These are phyloP conservation scores for Mesembryanthemum crystallinum DNA, from an alignment of 148 eudicot genomes.

Conservation along the genomic window DNA sequence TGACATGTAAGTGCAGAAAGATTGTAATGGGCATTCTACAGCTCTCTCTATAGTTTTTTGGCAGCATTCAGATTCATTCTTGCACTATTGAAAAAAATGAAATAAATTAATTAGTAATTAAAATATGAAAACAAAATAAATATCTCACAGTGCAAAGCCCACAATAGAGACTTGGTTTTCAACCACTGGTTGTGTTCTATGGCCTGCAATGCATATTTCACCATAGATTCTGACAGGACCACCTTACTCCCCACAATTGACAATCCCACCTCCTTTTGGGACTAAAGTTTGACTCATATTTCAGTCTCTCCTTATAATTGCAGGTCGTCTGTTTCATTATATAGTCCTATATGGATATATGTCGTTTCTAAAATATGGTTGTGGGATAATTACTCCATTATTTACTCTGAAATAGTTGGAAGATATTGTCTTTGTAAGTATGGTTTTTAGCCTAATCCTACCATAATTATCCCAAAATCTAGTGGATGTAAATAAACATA, in stretches of 20 bases:
- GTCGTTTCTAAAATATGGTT: no score
- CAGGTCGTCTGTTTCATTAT: slow-evolving; percentile 10
- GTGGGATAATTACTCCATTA: no score
- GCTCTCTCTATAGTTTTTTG: slow-evolving; percentile 10
- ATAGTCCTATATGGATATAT: neutral
- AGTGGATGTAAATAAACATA: no score
- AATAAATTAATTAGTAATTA: no score
- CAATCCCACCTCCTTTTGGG: slow-evolving; percentile 11
- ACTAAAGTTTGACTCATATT: slow-evolving; percentile 8
- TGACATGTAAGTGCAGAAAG: slow-evolving; percentile 29
- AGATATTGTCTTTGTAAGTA: no score
- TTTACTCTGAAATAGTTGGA: no score
- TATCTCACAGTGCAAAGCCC: slow-evolving; percentile 2
- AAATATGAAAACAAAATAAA: no score
- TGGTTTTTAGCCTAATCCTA: no score
- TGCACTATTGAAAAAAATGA: neutral
- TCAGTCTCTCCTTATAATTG: slow-evolving; percentile 10
- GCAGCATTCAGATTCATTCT: slow-evolving; percentile 15
- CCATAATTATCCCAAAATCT: no score
- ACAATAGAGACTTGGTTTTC: slow-evolving; percentile 2
- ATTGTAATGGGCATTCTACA: slow-evolving; percentile 18
- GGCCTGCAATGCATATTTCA: slow-evolving; percentile 21
- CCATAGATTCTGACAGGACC: slow-evolving; percentile 31
- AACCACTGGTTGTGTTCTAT: slow-evolving; percentile 18
- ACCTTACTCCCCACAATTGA: slow-evolving; percentile 24